Percentiles rank a stretch among this genome's conserved stretches.
Evolutionary conservation across 2,329 filamentous ascomycete species (phyloP).

Genomic region (Thermomyces lanuginosus): DNA sequence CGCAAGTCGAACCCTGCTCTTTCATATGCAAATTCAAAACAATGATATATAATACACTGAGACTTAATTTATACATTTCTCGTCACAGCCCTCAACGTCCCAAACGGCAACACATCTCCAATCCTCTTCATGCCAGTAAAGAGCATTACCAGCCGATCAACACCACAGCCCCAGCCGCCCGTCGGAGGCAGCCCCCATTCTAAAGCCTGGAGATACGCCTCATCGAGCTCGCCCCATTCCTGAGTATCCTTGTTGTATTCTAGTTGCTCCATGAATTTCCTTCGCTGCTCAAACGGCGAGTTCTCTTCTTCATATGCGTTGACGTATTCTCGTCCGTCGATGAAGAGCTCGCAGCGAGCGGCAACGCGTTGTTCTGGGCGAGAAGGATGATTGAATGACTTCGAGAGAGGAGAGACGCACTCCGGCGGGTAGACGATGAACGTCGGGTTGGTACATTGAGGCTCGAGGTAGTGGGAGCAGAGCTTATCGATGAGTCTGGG

Average conservation of each 20-base stretch:
- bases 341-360: slow-evolving; percentile 72
- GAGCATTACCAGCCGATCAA: slow-evolving; percentile 84
- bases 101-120: slow-evolving; percentile 74
- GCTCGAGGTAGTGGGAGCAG: slow-evolving; percentile 60
- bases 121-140: slow-evolving; percentile 67
- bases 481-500: slow-evolving; percentile 69
- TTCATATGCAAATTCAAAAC: too few species aligned
- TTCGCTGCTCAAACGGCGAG: slow-evolving; percentile 66
- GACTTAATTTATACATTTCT: slow-evolving; percentile 5
- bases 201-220: slow-evolving; percentile 68
- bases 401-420: slow-evolving; percentile 78
- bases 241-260: slow-evolving; percentile 32
- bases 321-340: slow-evolving; percentile 63
- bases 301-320: slow-evolving; percentile 99
- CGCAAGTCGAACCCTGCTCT: too few species aligned
- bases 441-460: slow-evolving; percentile 52
- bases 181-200: slow-evolving; percentile 89
- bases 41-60: background rate
- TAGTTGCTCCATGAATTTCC: slow-evolving; percentile 56
- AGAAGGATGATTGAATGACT: slow-evolving; percentile 57
- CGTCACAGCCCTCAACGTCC: slow-evolving; percentile 48
- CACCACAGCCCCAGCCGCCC: slow-evolving; percentile 86
- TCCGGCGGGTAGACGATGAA: slow-evolving; percentile 85
- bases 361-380: slow-evolving; percentile 49
- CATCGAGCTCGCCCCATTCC: slow-evolving; percentile 43